A percentile compares a stretch with the other conserved stretches of the same genome.
Evolutionary conservation across 768 basidiomycete genomes (phyloP).

Genomic region (Mycena metata): DNA sequence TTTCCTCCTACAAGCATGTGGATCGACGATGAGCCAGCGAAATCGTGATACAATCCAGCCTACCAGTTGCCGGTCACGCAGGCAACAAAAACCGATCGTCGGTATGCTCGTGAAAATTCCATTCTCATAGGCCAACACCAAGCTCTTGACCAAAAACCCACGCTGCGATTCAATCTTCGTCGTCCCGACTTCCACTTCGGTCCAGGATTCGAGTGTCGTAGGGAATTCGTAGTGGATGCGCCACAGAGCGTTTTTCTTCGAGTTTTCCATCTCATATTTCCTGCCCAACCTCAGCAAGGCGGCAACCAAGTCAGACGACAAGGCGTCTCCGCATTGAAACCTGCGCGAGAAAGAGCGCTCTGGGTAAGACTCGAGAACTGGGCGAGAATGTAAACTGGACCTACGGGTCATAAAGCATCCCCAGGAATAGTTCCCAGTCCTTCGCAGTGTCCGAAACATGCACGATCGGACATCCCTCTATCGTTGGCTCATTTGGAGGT

Average conservation of each 20-base stretch:
- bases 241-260: constrained; percentile 13
- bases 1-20: not conserved
- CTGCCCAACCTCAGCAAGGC: constrained; percentile 21
- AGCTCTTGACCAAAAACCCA: not conserved
- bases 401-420: constrained; percentile 18
- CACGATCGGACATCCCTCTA: too few relatives aligned
- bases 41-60: too few relatives aligned
- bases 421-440: constrained; percentile 24
- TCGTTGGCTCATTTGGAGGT: constrained; percentile 42
- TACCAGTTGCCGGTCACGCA: not conserved
- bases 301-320: constrained; percentile 13
- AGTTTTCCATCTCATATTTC: constrained; percentile 19
- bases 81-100: not conserved
- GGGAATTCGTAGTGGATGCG: constrained; percentile 20
- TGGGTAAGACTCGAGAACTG: not conserved
- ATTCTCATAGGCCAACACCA: constrained; percentile 9
- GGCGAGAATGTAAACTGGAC: not conserved
- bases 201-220: not conserved
- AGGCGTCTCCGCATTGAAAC: not conserved
- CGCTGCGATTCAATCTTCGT: not conserved
- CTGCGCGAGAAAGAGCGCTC: not conserved
- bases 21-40: too few relatives aligned
- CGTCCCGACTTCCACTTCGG: too few relatives aligned
- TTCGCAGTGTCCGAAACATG: constrained; percentile 19
- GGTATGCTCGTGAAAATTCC: constrained; percentile 21